A percentile compares a stretch with the other conserved stretches of the same genome.
Conservation (phyloP, 148 eudicot genomes). For the Vaccinium darrowii region DNA sequence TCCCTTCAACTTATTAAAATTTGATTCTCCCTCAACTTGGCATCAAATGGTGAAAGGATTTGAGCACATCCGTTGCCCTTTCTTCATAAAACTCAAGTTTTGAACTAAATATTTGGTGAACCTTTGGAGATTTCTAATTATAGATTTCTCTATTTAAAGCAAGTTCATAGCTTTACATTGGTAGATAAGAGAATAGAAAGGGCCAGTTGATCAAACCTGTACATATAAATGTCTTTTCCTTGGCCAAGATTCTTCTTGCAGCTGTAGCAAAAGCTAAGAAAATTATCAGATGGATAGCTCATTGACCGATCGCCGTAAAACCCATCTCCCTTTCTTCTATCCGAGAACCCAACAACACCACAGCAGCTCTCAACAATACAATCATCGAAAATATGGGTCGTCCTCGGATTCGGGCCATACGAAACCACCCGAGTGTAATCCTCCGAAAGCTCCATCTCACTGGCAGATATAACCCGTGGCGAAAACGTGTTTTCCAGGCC, state of each 20-base stretch:
- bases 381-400: slow-evolving; percentile 64
- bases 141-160: not conserved
- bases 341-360: slow-evolving; percentile 26
- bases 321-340: slow-evolving; percentile 19
- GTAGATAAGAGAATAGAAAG: not conserved
- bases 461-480: slow-evolving; percentile 30
- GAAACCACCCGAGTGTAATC: slow-evolving; percentile 67
- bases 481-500: slow-evolving; percentile 25
- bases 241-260: slow-evolving; percentile 59
- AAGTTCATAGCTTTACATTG: not conserved
- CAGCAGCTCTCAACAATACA: slow-evolving; percentile 57
- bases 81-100: not conserved
- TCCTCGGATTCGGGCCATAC: slow-evolving; percentile 53
- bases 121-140: not conserved
- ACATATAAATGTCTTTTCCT: slow-evolving; percentile 60
- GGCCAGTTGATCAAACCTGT: slow-evolving; percentile 41
- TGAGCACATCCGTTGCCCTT: not conserved
- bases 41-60: not conserved
- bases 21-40: not conserved
- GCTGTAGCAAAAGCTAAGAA: slow-evolving; percentile 52
- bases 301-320: slow-evolving; percentile 11
- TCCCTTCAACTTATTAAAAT: not conserved
- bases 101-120: not conserved
- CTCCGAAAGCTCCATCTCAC: slow-evolving; percentile 72
- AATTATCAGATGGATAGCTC: slow-evolving; percentile 51